Evolutionary conservation across 305 asterid genomes (phyloP), one percentile per base, ranked within the genome.

Genomic region (Fraxinus sp.): DNA sequence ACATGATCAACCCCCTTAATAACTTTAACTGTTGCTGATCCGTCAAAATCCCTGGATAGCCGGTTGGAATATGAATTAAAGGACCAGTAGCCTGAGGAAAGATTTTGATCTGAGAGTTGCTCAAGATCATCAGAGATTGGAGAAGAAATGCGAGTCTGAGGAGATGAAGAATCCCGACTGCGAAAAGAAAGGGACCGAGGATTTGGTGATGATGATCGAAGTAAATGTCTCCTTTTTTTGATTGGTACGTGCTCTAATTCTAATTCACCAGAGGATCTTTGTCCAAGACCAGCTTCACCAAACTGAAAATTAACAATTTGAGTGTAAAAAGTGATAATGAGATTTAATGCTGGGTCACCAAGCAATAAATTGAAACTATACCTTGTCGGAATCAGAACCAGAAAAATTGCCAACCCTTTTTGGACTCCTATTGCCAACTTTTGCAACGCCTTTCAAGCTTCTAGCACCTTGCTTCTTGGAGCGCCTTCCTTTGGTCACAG

Each of bases 331-430:
- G 32, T 22, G 14, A 62, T 2, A 18, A 62, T 22, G 10, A 62
- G 32, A 62, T 2, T 62, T n/a, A 62, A 22, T 62, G 32, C 71
- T 62, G 1, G 3, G 30, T 43, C 49, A 73, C 22, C 43, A 75
- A 22, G 70, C 55, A 70, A 77, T 74, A 36, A 49, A 75, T 28
- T 73, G 10, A 26, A 62, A 66, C 64, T 1, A 68, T 86, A 91
- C 98, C 93, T 92, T 95, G 79, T 95, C 97, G 20, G 92, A 91
- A 85, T 91, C 96, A 64, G 93, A 93, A 76, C 91, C 91, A 46
- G 92, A 89, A 86, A 91, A 91, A 82, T 92, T 96, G 66, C 92
- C 93, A n/a, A 93, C 94, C 83, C 95, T 91, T 83, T 92, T 90
- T 35, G 97, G 97, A 85, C 94, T 93, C 81, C 41, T 79, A 80